Conservation (phyloP, 2,329 filamentous ascomycete species). For the Botrytis paeoniae region DNA sequence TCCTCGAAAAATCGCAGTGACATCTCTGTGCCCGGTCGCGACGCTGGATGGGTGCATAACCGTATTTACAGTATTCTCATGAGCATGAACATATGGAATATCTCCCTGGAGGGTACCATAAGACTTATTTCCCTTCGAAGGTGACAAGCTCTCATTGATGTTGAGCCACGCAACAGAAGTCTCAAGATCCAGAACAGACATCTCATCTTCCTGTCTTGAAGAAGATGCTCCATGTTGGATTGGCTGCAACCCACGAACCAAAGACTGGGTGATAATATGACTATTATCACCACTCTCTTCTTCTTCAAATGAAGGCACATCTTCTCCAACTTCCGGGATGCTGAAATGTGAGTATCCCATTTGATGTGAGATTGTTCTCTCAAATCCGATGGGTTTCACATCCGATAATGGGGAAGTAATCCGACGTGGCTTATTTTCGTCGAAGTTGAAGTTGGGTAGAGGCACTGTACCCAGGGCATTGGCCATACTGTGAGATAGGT, state of each 20-base stretch:
- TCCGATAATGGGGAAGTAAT: not conserved
- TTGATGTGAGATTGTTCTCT: not conserved
- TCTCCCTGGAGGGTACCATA: not conserved
- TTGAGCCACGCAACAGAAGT: not conserved
- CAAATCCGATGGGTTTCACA: not conserved
- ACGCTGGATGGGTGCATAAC: accelerated
- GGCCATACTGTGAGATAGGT: accelerated
- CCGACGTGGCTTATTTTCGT: accelerated
- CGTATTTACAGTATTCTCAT: accelerated
- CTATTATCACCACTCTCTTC: not conserved
- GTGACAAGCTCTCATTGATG: accelerated
- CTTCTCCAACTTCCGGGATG: not conserved
- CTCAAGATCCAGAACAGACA: not conserved
- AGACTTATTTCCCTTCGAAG: accelerated
- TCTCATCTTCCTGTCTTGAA: not conserved
- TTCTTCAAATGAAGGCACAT: not conserved
- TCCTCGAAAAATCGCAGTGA: not conserved
- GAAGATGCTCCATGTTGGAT: accelerated
- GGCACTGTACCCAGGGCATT: accelerated
- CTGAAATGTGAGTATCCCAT: not conserved
- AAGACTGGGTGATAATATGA: not conserved
- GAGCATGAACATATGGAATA: not conserved
- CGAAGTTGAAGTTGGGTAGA: not conserved
- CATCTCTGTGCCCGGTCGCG: accelerated
- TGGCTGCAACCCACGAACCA: not conserved